Evolutionary conservation across 345 rosid genomes (phyloP).

Genomic region (Eucalyptus polyanthemos): DNA sequence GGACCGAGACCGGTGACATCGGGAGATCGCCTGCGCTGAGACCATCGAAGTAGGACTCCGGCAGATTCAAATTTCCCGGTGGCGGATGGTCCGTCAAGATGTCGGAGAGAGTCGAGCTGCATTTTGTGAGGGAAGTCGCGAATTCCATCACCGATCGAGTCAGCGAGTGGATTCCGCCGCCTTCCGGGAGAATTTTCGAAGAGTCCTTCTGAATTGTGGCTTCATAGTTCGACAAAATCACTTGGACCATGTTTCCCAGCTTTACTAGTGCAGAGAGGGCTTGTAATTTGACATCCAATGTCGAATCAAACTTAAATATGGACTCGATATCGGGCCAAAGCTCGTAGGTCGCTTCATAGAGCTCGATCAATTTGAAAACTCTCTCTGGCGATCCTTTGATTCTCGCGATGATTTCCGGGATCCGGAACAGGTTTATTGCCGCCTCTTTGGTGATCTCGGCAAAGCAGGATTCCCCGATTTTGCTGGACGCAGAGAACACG

Average conservation of each 20-base stretch:
- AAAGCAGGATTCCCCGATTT: conserved; percentile 16
- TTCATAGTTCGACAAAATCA: conserved; percentile 1
- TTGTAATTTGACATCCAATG: conserved; percentile 7
- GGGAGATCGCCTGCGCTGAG: neutral
- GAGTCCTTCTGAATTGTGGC: conserved; percentile 4
- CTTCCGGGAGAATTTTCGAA: neutral
- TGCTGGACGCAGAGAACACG: conserved; percentile 14
- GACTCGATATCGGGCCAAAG: conserved; percentile 13
- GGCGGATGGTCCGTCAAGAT: conserved; percentile 6
- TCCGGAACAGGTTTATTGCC: conserved; percentile 7
- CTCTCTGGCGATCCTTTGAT: conserved; percentile 5
- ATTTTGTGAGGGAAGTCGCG: neutral
- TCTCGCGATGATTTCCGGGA: conserved; percentile 17
- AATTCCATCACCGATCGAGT: neutral
- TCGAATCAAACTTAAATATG: neutral
- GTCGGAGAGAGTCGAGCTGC: conserved; percentile 3
- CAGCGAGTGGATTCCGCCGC: conserved; percentile 10
- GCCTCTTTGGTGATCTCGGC: conserved; percentile 18
- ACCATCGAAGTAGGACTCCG: neutral
- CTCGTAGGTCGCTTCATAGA: conserved; percentile 4
- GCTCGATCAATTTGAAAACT: conserved; percentile 7
- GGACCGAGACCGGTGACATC: conserved; percentile 1
- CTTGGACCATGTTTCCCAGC: conserved; percentile 2
- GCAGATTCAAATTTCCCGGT: neutral
- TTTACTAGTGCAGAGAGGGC: conserved; percentile 1